phyloP scores from a whole-genome alignment of 371 early-diverging fungal genomes.

The Entomophthora muscae region DNA sequence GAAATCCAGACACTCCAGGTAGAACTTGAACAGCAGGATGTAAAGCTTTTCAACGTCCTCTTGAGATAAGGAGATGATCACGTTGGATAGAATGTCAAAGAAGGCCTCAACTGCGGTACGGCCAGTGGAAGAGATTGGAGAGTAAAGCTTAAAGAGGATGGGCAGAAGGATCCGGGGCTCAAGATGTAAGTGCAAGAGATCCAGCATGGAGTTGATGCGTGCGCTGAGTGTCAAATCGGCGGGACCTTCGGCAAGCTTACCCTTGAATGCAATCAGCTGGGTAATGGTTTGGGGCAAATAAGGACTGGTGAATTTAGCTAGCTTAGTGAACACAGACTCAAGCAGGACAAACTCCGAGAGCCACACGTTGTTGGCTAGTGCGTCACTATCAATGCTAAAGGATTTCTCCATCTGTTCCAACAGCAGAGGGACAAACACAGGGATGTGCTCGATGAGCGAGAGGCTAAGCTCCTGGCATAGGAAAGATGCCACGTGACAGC shows the following conservation, averaged over 20 bases:
- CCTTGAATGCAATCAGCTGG: slow-evolving; percentile 3
- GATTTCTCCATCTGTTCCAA: slow-evolving; percentile 4
- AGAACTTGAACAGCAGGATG: slow-evolving; percentile 70
- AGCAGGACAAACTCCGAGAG: slow-evolving; percentile 47
- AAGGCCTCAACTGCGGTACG: slow-evolving; percentile 27
- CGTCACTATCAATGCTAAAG: slow-evolving; percentile 4
- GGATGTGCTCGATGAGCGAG: not conserved
- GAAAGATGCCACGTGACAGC: not conserved
- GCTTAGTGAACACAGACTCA: slow-evolving; percentile 41
- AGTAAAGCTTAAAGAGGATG: slow-evolving; percentile 42
- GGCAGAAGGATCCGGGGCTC: slow-evolving; percentile 48
- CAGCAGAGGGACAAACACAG: not conserved
- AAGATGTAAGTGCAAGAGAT: slow-evolving; percentile 33
- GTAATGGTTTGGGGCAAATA: slow-evolving; percentile 40
- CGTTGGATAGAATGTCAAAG: slow-evolving; percentile 37
- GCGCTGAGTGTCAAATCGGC: slow-evolving; percentile 10
- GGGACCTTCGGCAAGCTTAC: not conserved
- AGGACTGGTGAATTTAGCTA: slow-evolving; percentile 74
- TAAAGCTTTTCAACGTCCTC: slow-evolving; percentile 43
- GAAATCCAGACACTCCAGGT: slow-evolving; percentile 52
- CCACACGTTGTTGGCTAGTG: slow-evolving; percentile 19
- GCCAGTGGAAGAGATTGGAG: slow-evolving; percentile 32
- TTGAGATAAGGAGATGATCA: slow-evolving; percentile 40
- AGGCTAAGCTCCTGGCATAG: not conserved
- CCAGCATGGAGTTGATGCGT: slow-evolving; percentile 28